Evolutionary conservation across 768 basidiomycete species (phyloP), one percentile per base, ranked within the genome.

Genomic region (Hypholoma sublateritium): DNA sequence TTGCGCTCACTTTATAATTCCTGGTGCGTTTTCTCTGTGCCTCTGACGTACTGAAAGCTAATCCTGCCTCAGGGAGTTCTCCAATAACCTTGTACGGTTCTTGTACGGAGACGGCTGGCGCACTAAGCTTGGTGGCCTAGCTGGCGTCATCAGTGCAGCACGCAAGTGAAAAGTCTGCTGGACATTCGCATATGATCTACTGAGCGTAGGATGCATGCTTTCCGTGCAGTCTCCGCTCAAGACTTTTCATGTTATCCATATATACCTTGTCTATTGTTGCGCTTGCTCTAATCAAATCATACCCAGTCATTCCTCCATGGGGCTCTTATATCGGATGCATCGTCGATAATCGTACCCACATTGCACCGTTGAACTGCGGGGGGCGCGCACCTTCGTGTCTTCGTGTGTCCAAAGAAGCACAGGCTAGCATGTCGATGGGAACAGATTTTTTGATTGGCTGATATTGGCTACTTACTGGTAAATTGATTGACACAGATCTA

Each of bases 1-100:
- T 74, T 95, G 50, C 84, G 84, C 19, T 93, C 90, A 39, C 66
- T 91, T 47, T 74, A 73, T 36, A 76, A 80, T 65, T 91, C 89
- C 74, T 93, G 91, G 92, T 93, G 64, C 34, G 88, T 73, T 57
- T 36, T 52, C 50, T 36, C 53, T 19, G 48, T 24, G 22, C 36
- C 16, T 49, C 28, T 45, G 17, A 44, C 22, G 17, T 42, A 21
- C 5, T 57, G 11, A 6, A 4, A 37, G 25, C 47, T 16, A 50
- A 17, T 55, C n/a, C 48, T 37, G 9, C 58, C 55, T 47, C 60
- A 84, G 82, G 80, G 80, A 79, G 56, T 83, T 84, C 62, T 71
- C 78, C 28, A 77, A 70, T 44, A 75, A 75, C 28, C 75, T 84
- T 44, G 72, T 82, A 44, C 77, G 73, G 28, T 82, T 83, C 68